A percentile compares a stretch with the other conserved stretches of the same genome.
These are phyloP conservation scores for Urochloa ruziziensis DNA, from an alignment of 176 grass and related monocot species.

Conservation along the genomic window DNA sequence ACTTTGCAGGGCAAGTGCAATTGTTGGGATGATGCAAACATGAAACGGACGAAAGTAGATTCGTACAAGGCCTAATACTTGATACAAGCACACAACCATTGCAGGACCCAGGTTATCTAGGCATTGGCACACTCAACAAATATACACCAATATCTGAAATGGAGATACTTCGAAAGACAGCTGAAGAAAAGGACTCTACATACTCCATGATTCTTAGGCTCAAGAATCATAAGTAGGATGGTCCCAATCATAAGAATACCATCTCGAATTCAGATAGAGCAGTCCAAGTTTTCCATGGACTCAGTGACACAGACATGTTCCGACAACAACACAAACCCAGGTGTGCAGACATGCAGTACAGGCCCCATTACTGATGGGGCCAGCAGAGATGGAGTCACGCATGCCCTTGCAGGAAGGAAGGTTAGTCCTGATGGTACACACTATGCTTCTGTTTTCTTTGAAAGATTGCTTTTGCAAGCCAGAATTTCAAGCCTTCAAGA, in stretches of 20 bases:
- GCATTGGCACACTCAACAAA: background rate
- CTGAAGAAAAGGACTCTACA: background rate
- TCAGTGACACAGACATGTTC: background rate
- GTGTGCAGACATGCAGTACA: background rate
- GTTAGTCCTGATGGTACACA: background rate
- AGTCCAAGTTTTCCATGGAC: background rate
- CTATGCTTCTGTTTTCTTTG: too few species aligned
- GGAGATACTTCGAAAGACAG: background rate
- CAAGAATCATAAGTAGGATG: constrained; percentile 5
- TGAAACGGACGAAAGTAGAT: background rate
- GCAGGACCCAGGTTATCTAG: background rate
- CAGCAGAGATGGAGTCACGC: background rate
- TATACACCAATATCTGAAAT: background rate
- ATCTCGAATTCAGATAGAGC: background rate
- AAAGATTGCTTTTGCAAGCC: background rate
- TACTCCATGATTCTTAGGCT: too few species aligned
- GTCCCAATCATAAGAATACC: background rate
- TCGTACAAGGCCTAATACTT: background rate
- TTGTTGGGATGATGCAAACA: background rate
- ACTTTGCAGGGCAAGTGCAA: background rate
- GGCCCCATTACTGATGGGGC: background rate
- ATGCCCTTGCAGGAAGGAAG: background rate
- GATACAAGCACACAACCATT: background rate
- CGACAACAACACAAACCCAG: background rate
- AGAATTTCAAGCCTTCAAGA: background rate